Conservation (phyloP, 108 stramenopile species). For the Skeletonema potamos region DNA sequence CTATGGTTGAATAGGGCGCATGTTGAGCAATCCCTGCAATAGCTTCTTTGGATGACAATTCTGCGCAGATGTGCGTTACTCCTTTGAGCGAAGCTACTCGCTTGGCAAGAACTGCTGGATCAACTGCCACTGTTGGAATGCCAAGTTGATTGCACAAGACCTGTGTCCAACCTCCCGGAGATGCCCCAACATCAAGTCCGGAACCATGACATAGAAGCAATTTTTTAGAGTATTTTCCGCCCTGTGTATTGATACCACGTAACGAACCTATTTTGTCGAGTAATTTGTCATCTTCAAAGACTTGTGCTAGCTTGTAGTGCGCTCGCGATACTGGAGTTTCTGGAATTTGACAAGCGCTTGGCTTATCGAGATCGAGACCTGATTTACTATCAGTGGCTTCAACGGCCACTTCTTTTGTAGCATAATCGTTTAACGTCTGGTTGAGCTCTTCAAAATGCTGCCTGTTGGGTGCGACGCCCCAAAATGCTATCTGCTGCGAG, state of each 20-base stretch:
- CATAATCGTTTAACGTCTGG: slow-evolving; percentile 47
- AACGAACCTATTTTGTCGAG: slow-evolving; percentile 7
- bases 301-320: slow-evolving; percentile 57
- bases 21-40: slow-evolving; percentile 16
- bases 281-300: slow-evolving; percentile 29
- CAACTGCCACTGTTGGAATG: slow-evolving; percentile 40
- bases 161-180: slow-evolving; percentile 67
- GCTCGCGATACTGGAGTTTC: slow-evolving; percentile 54
- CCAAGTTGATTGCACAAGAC: slow-evolving; percentile 32
- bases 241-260: slow-evolving; percentile 2
- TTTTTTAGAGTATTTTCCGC: neutral
- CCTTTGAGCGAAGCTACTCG: slow-evolving; percentile 36
- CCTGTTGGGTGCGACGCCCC: slow-evolving; percentile 37
- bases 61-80: slow-evolving; percentile 40
- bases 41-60: slow-evolving; percentile 27
- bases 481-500: slow-evolving; percentile 12
- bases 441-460: slow-evolving; percentile 35
- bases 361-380: slow-evolving; percentile 4
- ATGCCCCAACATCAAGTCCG: slow-evolving; percentile 63
- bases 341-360: neutral
- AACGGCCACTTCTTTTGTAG: slow-evolving; percentile 42
- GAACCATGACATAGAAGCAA: slow-evolving; percentile 25
- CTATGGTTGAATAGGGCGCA: slow-evolving; percentile 50
- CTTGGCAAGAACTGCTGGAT: slow-evolving; percentile 47
- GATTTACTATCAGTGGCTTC: slow-evolving; percentile 24